Evolutionary conservation across 768 basidiomycete genomes (phyloP), one percentile per base, ranked within the genome.

Genomic region (Suillus lakei): DNA sequence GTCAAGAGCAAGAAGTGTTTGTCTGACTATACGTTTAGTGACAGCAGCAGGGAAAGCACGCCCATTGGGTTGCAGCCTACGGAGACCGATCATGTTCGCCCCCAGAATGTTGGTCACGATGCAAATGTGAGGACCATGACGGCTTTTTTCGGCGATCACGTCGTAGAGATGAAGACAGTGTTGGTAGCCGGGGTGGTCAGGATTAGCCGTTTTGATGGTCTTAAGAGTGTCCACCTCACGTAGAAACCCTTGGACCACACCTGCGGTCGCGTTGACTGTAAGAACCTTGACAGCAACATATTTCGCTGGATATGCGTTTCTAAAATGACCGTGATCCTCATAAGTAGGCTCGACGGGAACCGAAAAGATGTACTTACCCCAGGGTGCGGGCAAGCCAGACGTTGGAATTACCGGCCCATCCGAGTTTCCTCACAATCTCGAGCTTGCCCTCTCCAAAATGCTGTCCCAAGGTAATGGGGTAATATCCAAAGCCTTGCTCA

Each of bases 1-100:
- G 53, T 73, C 69, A 8, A 74, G 65, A 8, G 74, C 73, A 23
- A 75, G 70, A 38, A 77, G 68, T 9, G 66, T 38, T 61, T 78
- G 77, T 51, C 71, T 74, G 38, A 71, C 65, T 36, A 77, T 69
- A 36, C 62, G 54, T 61, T 72, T 68, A 12, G 59, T 41, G 62
- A 55, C 21, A 23, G 54, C 18, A 12, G 32, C 0, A 53, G 51
- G 18, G 9, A 53, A 53, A 21, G 30, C 51, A 51, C 28, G 60
- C 23, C 39, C 39, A 18, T 62, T 44, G 3, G 41, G 32, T 18
- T 67, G 66, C 55, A 39, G 36, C 26, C 26, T 23, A n/a, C 55
- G 66, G 32, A 67, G 54, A n/a, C 21, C 5, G 18, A 21, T 18
- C n/a, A 67, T 67, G 43, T 67, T 21, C 21, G 13, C 2, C 23